phyloP scores from a whole-genome alignment of 257 asterid genomes.

The Solanum stenotomum region DNA sequence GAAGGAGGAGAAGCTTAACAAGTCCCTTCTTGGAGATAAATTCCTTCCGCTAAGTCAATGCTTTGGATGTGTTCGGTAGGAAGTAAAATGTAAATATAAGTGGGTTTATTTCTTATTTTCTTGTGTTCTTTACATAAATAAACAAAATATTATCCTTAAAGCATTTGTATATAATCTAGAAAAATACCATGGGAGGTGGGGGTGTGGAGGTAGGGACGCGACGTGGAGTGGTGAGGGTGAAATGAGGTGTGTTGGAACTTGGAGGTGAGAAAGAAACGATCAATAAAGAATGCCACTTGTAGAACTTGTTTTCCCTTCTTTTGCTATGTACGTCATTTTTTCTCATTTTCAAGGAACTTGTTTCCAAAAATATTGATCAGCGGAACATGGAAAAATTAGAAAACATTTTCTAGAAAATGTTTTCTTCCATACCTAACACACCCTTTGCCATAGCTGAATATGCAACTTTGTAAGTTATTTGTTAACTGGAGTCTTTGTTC shows the following conservation, averaged over 20 bases:
- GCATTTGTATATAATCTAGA: no score
- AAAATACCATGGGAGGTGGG: neutral
- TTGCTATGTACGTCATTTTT: neutral
- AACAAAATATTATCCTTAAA: no score
- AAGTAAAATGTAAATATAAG: no score
- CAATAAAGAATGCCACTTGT: neutral
- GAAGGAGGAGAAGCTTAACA: no score
- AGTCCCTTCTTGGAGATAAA: no score
- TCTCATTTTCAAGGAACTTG: neutral
- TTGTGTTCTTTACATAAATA: no score
- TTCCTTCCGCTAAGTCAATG: no score
- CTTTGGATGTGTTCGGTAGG: no score
- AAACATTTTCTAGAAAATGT: no score
- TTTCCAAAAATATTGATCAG: no score
- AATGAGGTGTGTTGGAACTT: neutral
- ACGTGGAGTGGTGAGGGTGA: neutral
- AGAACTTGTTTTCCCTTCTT: neutral
- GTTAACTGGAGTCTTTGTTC: neutral
- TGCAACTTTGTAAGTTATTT: neutral
- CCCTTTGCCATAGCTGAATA: neutral
- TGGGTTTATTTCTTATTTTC: no score
- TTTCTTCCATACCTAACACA: neutral
- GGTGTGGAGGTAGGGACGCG: neutral
- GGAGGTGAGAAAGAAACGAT: neutral
- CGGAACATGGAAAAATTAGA: no score